A percentile compares a stretch with the other conserved stretches of the same genome.
phyloP scores from a whole-genome alignment of 2,329 filamentous ascomycete species.

The Aspergillus niger region DNA sequence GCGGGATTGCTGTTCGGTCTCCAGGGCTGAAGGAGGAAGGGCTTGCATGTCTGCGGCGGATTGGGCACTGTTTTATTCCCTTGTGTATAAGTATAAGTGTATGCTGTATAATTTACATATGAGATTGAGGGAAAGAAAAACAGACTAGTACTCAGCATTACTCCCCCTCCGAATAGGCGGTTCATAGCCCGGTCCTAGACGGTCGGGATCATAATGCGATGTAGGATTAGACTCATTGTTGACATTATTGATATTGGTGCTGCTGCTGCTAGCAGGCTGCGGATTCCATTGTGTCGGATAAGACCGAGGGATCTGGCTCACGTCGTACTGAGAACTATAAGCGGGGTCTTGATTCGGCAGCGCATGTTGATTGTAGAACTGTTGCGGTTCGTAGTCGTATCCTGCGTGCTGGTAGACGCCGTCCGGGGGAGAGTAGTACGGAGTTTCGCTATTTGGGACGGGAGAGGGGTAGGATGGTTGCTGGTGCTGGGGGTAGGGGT shows the following conservation, averaged over 20 bases:
- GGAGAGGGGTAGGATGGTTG: slow-evolving; percentile 23
- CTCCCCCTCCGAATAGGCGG: slow-evolving; percentile 14
- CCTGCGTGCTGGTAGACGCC: slow-evolving; percentile 25
- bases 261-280: no score
- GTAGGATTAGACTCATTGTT: no score
- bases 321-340: slow-evolving; percentile 14
- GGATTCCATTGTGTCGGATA: slow-evolving; percentile 13
- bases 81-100: neutral
- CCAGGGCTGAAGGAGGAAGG: neutral
- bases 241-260: no score
- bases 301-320: slow-evolving; percentile 9
- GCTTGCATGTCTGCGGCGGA: neutral
- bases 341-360: slow-evolving; percentile 11
- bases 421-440: slow-evolving; percentile 28
- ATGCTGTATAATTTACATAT: no score
- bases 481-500: slow-evolving; percentile 51
- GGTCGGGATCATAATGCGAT: slow-evolving; percentile 5
- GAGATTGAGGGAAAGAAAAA: neutral
- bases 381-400: slow-evolving; percentile 31
- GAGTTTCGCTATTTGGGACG: slow-evolving; percentile 13
- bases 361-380: slow-evolving; percentile 13
- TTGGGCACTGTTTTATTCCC: neutral
- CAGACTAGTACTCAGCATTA: slow-evolving; percentile 25
- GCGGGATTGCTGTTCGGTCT: neutral
- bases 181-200: slow-evolving; percentile 14